Evolutionary conservation across 2,329 filamentous ascomycete species (phyloP).

Genomic region (Endothia cerciana): DNA sequence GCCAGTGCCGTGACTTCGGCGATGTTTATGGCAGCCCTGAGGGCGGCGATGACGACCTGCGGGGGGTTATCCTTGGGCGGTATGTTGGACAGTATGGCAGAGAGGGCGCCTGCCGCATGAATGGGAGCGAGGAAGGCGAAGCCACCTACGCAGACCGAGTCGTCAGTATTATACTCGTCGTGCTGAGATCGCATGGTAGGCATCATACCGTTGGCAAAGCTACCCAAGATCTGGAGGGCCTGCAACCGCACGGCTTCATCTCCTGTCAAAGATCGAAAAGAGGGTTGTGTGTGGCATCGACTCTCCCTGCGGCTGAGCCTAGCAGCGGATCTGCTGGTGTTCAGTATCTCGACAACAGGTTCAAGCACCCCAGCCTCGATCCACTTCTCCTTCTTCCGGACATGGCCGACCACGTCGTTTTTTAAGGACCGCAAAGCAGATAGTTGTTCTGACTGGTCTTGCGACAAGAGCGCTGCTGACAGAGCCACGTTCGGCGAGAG

Average conservation of each 20-base stretch:
- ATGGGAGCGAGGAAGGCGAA: conserved; percentile 78
- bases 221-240: conserved; percentile 82
- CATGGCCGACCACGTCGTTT: conserved; percentile 87
- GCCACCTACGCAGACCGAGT: conserved; percentile 61
- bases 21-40: conserved; percentile 75
- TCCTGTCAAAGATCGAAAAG: conserved; percentile 51
- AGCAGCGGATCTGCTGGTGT: conserved; percentile 38
- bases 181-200: background rate
- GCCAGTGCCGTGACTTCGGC: conserved; percentile 66
- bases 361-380: conserved; percentile 71
- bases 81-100: conserved; percentile 71
- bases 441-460: conserved; percentile 55
- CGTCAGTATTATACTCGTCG: conserved; percentile 12
- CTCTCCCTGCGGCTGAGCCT: conserved; percentile 47
- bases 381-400: conserved; percentile 82
- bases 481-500: conserved; percentile 56
- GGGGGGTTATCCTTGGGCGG: conserved; percentile 66
- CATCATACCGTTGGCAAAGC: conserved; percentile 76
- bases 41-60: conserved; percentile 71
- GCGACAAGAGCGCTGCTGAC: conserved; percentile 58
- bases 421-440: conserved; percentile 74
- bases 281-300: conserved; percentile 37
- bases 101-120: conserved; percentile 68
- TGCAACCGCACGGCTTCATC: conserved; percentile 74
- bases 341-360: conserved; percentile 55